Percentiles rank a stretch among this genome's conserved stretches.
Conservation (phyloP, 2,329 filamentous ascomycete species). For the Neopestalotiopsis clavispora region DNA sequence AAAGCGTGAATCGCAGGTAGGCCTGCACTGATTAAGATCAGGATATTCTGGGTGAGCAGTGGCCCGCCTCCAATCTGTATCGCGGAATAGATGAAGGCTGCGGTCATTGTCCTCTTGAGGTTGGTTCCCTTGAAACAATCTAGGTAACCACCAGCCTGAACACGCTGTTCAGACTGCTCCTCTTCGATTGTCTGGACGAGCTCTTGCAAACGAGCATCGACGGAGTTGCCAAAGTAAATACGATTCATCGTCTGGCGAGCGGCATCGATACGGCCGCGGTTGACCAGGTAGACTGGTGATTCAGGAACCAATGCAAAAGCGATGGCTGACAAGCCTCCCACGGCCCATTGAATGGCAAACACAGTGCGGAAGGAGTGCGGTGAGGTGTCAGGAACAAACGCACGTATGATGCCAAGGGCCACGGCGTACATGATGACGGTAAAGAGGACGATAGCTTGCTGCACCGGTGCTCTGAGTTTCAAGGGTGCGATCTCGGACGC, state of each 20-base stretch:
- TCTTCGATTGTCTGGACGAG: constrained; percentile 2
- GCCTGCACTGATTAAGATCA: not conserved
- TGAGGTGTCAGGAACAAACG: not conserved
- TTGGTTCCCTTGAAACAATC: not conserved
- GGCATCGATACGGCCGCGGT: not conserved
- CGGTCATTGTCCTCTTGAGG: not conserved
- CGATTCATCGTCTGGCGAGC: not conserved
- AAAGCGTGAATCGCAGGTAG: not conserved
- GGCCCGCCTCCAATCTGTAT: not conserved
- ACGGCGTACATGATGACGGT: not conserved
- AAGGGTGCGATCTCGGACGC: not conserved
- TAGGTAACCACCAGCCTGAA: not conserved
- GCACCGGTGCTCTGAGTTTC: not conserved
- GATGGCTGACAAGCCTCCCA: not conserved
- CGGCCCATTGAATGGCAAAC: constrained; percentile 1
- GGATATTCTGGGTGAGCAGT: not conserved
- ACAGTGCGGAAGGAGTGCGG: not conserved
- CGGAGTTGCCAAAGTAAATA: not conserved
- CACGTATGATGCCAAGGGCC: not conserved
- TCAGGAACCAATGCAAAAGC: not conserved
- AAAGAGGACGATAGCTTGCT: not conserved
- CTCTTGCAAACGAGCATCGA: not conserved
- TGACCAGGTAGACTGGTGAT: not conserved
- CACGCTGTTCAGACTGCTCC: not conserved
- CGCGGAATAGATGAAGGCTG: not conserved